Evolutionary conservation across 331 rosid species (phyloP).

Genomic region (Malus hybrid): DNA sequence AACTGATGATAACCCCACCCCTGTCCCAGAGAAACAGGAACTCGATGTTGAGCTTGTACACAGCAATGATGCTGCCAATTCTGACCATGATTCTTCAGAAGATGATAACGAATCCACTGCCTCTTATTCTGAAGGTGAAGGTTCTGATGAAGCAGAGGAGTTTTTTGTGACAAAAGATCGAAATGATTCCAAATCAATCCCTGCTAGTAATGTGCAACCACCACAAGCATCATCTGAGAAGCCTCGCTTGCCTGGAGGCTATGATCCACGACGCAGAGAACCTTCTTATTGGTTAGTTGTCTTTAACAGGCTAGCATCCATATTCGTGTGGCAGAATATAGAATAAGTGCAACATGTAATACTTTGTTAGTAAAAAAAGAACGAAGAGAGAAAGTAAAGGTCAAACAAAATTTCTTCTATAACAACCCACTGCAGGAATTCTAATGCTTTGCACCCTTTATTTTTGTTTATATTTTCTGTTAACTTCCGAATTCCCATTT

Average conservation of each 20-base stretch:
- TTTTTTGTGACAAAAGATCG: slow-evolving; percentile 33
- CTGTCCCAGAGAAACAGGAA: slow-evolving; percentile 24
- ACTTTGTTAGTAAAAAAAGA: neutral
- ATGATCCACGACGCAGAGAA: slow-evolving; percentile 78
- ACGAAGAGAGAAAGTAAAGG: neutral
- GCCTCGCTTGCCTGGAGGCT: slow-evolving; percentile 69
- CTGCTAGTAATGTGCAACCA: slow-evolving; percentile 25
- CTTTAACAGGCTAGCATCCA: slow-evolving; percentile 1
- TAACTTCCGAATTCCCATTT: neutral
- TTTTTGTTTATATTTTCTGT: neutral
- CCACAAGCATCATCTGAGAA: slow-evolving; percentile 31
- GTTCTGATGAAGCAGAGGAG: slow-evolving; percentile 52
- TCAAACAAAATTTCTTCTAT: neutral
- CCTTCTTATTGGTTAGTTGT: slow-evolving; percentile 71
- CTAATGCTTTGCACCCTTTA: neutral
- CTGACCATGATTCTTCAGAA: slow-evolving; percentile 52
- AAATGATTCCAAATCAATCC: slow-evolving; percentile 10
- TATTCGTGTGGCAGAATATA: neutral
- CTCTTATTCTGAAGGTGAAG: slow-evolving; percentile 53
- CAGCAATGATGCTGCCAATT: slow-evolving; percentile 21
- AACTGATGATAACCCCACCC: slow-evolving; percentile 33
- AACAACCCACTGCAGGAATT: neutral
- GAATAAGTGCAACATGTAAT: neutral
- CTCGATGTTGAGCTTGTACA: slow-evolving; percentile 14
- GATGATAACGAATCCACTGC: slow-evolving; percentile 48